phyloP scores from a whole-genome alignment of 2,329 filamentous ascomycete species.

The Diaporthe vaccinii region DNA sequence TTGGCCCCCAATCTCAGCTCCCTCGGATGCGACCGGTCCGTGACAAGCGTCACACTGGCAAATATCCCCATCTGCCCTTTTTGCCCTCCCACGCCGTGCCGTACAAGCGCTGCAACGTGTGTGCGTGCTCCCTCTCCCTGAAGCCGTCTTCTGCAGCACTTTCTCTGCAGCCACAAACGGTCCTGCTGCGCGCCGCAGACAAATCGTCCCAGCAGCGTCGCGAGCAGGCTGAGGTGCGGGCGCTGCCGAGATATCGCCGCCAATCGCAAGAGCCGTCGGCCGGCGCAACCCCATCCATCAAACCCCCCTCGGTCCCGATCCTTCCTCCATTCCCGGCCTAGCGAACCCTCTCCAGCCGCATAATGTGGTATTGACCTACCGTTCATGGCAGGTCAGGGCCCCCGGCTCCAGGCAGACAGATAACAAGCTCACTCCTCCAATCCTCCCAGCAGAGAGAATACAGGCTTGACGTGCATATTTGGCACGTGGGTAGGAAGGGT shows the following conservation, averaged over 20 bases:
- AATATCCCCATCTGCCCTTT: conserved; percentile 17
- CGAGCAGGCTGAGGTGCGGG: conserved; percentile 17
- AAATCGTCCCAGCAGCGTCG: not conserved
- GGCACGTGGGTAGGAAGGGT: conserved; percentile 5
- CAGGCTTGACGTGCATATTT: conserved; percentile 30
- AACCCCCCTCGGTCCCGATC: not conserved
- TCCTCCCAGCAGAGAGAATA: conserved; percentile 4
- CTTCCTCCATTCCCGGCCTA: not conserved
- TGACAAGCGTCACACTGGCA: conserved; percentile 4
- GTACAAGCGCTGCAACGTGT: not conserved
- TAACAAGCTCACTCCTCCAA: not conserved
- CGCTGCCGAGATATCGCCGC: conserved; percentile 23
- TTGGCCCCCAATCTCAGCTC: conserved; percentile 22
- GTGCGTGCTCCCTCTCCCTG: not conserved
- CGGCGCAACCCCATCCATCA: not conserved
- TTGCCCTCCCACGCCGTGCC: conserved; percentile 25
- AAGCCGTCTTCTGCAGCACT: not conserved
- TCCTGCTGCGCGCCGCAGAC: not conserved
- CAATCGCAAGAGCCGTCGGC: not conserved
- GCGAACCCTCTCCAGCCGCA: not conserved
- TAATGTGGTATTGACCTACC: not conserved
- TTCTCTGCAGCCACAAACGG: conserved; percentile 10
- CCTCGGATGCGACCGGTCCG: conserved; percentile 19
- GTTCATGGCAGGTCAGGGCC: not conserved
- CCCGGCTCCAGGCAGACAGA: conserved; percentile 29